phyloP scores from a whole-genome alignment of 148 eudicot species.

The Drosera capensis region DNA sequence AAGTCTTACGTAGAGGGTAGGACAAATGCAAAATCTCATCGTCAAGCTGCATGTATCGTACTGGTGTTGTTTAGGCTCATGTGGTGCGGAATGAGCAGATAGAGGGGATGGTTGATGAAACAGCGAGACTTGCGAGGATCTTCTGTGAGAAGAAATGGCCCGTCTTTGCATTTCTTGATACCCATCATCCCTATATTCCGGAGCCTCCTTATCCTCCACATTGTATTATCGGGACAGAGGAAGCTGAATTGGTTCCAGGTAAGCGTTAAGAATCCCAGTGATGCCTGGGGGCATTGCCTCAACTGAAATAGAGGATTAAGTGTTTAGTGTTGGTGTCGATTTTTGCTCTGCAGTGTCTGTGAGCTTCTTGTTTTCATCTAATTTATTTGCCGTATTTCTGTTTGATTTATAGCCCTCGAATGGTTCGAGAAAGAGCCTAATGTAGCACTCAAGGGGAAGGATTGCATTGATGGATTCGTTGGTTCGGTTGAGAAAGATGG shows the following conservation, averaged over 20 bases:
- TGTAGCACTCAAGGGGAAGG: conserved; percentile 66
- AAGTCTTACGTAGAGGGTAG: too few relatives aligned
- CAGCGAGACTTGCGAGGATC: conserved; percentile 38
- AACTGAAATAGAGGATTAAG: too few relatives aligned
- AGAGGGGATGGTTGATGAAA: conserved; percentile 60
- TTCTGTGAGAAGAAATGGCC: conserved; percentile 73
- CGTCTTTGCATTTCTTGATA: conserved; percentile 60
- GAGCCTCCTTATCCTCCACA: conserved; percentile 97
- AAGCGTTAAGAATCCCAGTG: not conserved
- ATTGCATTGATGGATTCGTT: conserved; percentile 82
- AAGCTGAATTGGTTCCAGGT: conserved; percentile 80
- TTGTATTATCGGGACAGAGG: conserved; percentile 68
- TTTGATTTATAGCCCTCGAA: conserved; percentile 36
- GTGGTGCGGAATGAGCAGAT: conserved; percentile 46
- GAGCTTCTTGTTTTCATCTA: not conserved
- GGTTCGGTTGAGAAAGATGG: conserved; percentile 81
- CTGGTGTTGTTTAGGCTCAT: conserved; percentile 59
- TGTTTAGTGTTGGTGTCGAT: not conserved
- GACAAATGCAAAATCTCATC: too few relatives aligned
- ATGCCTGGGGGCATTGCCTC: too few relatives aligned
- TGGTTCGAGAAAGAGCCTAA: conserved; percentile 83
- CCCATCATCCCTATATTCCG: conserved; percentile 80
- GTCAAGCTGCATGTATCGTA: too few relatives aligned
- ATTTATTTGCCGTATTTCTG: conserved; percentile 4
- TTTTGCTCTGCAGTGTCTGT: not conserved